Conservation (phyloP, 2,329 filamentous ascomycete species). For the Coniochaeta prunicola region DNA sequence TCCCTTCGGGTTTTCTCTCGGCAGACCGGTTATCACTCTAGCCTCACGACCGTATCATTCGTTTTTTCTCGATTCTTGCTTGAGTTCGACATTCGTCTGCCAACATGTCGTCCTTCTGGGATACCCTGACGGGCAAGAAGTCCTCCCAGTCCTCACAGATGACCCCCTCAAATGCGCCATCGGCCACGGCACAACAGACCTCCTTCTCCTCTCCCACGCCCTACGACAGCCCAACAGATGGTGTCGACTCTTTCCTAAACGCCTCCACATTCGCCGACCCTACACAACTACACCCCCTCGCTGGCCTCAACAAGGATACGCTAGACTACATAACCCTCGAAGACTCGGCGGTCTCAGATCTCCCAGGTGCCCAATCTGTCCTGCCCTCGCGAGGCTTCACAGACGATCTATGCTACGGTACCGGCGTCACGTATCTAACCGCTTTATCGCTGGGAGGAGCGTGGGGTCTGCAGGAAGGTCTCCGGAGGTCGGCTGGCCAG, state of each 20-base stretch:
- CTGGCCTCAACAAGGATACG: conserved; percentile 84
- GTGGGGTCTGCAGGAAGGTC: conserved; percentile 87
- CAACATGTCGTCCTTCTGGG: conserved; percentile 35
- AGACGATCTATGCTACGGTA: conserved; percentile 96
- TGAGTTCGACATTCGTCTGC: no score
- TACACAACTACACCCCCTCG: conserved; percentile 82
- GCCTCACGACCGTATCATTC: background rate
- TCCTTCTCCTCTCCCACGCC: conserved; percentile 53
- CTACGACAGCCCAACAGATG: conserved; percentile 56
- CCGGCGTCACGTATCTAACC: conserved; percentile 87
- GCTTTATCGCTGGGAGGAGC: conserved; percentile 78
- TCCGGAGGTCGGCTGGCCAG: conserved; percentile 67
- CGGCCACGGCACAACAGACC: conserved; percentile 20
- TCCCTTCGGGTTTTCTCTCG: background rate
- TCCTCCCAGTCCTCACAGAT: conserved; percentile 36
- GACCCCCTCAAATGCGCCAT: conserved; percentile 31
- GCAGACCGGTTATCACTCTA: background rate
- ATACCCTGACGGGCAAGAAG: conserved; percentile 54
- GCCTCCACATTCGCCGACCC: conserved; percentile 75
- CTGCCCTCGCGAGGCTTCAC: conserved; percentile 95
- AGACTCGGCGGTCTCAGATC: conserved; percentile 78
- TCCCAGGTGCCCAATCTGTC: conserved; percentile 79
- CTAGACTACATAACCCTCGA: conserved; percentile 94
- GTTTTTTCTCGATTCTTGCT: background rate
- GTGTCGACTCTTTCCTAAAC: conserved; percentile 81